phyloP scores from a whole-genome alignment of 1,284 basidiomycete species.

The Cerrena zonata region DNA sequence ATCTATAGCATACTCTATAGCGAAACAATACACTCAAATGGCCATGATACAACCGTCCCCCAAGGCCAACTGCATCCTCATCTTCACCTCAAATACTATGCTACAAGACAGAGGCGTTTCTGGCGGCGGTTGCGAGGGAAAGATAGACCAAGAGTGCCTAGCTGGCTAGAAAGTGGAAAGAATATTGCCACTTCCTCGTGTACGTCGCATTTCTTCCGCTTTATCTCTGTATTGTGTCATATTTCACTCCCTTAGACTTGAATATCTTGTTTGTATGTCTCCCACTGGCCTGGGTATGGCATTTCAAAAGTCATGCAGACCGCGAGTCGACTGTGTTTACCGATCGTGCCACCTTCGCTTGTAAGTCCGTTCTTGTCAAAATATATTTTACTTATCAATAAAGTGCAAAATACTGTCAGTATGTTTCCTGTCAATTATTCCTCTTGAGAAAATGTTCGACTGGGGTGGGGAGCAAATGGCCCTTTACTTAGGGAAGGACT shows the following conservation, averaged over 20 bases:
- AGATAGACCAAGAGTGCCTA: slow-evolving; percentile 40
- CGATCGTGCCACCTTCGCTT: slow-evolving; percentile 30
- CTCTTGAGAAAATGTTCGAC: slow-evolving; percentile 52
- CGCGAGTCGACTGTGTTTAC: slow-evolving; percentile 13
- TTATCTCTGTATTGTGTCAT: neutral
- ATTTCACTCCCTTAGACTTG: slow-evolving; percentile 7
- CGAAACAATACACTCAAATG: neutral
- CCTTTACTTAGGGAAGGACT: slow-evolving; percentile 48
- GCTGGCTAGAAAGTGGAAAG: slow-evolving; percentile 40
- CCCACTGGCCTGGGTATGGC: slow-evolving; percentile 58
- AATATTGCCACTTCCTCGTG: slow-evolving; percentile 49
- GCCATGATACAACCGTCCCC: neutral
- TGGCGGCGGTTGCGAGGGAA: slow-evolving; percentile 48
- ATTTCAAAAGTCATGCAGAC: slow-evolving; percentile 33
- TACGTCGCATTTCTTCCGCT: slow-evolving; percentile 27
- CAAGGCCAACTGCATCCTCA: neutral
- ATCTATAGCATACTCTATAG: slow-evolving; percentile 3
- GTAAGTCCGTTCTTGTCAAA: slow-evolving; percentile 25
- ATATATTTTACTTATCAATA: neutral
- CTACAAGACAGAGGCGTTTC: slow-evolving; percentile 21
- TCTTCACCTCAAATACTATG: neutral
- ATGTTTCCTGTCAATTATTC: slow-evolving; percentile 52
- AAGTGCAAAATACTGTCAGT: slow-evolving; percentile 30
- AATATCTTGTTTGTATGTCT: slow-evolving; percentile 59
- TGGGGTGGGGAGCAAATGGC: slow-evolving; percentile 60